phyloP scores from a whole-genome alignment of 257 asterid genomes.

The Asclepias syriaca region DNA sequence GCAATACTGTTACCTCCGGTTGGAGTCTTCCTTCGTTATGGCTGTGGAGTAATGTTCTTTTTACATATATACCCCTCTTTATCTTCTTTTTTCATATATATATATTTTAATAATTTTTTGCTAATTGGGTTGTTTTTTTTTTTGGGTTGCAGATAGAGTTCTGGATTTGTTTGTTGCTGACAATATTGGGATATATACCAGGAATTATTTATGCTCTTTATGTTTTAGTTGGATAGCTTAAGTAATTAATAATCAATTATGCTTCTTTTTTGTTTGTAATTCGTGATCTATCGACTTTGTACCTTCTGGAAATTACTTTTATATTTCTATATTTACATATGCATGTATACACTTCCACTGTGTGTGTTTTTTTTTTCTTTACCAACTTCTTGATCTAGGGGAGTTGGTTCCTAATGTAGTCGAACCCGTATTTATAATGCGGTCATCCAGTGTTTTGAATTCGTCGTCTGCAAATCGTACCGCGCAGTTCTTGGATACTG shows the following conservation, averaged over 20 bases:
- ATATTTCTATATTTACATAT: too few species aligned
- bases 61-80: neutral
- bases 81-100: neutral
- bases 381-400: too few species aligned
- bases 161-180: slow-evolving; percentile 81
- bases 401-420: too few species aligned
- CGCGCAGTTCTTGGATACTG: slow-evolving; percentile 41
- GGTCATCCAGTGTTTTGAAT: slow-evolving; percentile 37
- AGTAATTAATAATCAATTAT: too few species aligned
- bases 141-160: slow-evolving; percentile 59
- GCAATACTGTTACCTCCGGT: slow-evolving; percentile 87
- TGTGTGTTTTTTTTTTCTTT: too few species aligned
- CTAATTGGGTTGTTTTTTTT: neutral
- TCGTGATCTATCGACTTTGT: too few species aligned
- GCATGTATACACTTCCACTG: too few species aligned
- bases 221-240: slow-evolving; percentile 51
- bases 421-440: neutral
- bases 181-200: slow-evolving; percentile 75
- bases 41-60: slow-evolving; percentile 58
- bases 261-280: neutral
- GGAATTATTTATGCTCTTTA: slow-evolving; percentile 79
- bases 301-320: neutral
- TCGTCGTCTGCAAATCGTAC: slow-evolving; percentile 19
- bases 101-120: neutral
- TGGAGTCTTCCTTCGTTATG: slow-evolving; percentile 91